Base-by-base conservation (phyloP, 192 early-diverging fungal species). In the Gamsiella multidivaricata region DNA sequence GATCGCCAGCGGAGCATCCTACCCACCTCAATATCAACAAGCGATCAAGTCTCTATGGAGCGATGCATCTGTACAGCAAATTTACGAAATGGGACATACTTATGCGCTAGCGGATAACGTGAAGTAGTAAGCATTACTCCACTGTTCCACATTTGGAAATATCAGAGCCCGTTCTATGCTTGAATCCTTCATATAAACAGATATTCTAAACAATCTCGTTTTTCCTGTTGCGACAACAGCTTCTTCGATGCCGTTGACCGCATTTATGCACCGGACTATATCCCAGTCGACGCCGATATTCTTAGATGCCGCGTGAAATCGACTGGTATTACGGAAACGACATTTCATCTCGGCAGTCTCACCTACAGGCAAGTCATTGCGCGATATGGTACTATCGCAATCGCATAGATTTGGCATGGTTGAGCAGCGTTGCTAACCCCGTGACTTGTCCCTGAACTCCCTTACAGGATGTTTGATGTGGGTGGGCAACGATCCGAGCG, bases 271-370 rank as follows among this genome's bases (percentile, higher is more conserved):
- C 28, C 49, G 12, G 61, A 79, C 25, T 89, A 88, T 64, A 69
- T 79, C 39, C 88, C 88, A n/a, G 78, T 65, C 23, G 86, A 89
- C 36, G 83, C 86, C 23, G 88, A 90, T 68, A 86, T 90, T 28
- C 50, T 90, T 33, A 64, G 88, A n/a, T 84, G 84, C 54, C 81
- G 88, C 42, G 82, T 85, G 34, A 90, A 89, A 53, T 86, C 88
- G 17, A 89, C 88, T 3, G 87, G 88, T 9, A 89, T 90, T 17
- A 82, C 86, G 6, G 88, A 90, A 59, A 89, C 87, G 3, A 75
- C 63, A 4, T 88, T 89, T 46, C 84, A 86, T 36, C 64, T 89
- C 22, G 82, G 84, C 1, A 72, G 65, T 32, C 67, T 89, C n/a
- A 88, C 82, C 3, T 89, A 88, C 58, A 75, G 84, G 92, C 79